Evolutionary conservation across 1,139 yeast genomes (phyloP).

Genomic region (Insectozyma bohioensis): DNA sequence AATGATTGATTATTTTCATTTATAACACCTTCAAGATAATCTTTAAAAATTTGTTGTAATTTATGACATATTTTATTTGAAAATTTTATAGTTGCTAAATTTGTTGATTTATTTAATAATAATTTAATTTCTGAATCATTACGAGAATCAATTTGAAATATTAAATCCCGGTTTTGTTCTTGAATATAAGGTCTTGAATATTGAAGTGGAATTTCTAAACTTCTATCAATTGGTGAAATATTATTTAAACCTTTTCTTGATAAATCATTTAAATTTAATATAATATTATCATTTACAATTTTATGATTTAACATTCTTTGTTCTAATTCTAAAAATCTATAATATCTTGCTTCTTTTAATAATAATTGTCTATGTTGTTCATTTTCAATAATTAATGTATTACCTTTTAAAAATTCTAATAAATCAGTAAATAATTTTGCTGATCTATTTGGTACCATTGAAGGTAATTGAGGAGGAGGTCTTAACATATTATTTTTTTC

Average conservation of each 20-base stretch:
- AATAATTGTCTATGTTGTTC: constrained; percentile 58
- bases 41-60: constrained; percentile 28
- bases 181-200: constrained; percentile 62
- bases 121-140: constrained; percentile 28
- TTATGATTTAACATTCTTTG: constrained; percentile 61
- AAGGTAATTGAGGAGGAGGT: constrained; percentile 76
- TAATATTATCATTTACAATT: constrained; percentile 57
- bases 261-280: constrained; percentile 51
- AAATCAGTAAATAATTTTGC: constrained; percentile 61
- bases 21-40: constrained; percentile 21
- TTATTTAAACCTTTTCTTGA: constrained; percentile 40
- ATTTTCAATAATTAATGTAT: constrained; percentile 41
- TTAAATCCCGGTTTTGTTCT: constrained; percentile 45
- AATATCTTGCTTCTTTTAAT: constrained; percentile 71
- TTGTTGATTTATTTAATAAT: constrained; percentile 27
- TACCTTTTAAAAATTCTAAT: constrained; percentile 57
- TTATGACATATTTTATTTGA: constrained; percentile 25
- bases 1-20: constrained; percentile 23
- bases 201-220: constrained; percentile 24
- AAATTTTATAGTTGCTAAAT: constrained; percentile 27
- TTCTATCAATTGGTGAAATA: constrained; percentile 18
- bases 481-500: constrained; percentile 49
- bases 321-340: constrained; percentile 72
- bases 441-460: constrained; percentile 52
- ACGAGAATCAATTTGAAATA: constrained; percentile 51